Base-by-base conservation (phyloP, 1,284 basidiomycete genomes). In the Marasmius tenuissimus region DNA sequence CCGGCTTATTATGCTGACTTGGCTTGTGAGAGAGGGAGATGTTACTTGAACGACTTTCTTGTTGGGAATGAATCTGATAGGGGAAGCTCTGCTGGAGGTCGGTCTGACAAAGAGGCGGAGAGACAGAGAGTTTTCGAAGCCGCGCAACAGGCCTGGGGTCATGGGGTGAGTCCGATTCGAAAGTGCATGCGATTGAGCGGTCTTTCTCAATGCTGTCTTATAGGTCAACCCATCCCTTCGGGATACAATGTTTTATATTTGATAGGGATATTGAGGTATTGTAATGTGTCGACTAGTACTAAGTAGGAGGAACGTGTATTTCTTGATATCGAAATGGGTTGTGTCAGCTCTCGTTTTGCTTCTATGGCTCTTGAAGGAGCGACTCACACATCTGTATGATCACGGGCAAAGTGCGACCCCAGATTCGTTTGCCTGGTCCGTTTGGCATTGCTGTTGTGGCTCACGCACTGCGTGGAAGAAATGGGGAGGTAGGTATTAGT, bases 1-100 rank as follows among this genome's bases (percentile, higher is more conserved):
- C 82, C 90, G 0, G 90, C 89, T 0, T 91, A 91, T 70, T 91
- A 91, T 65, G 87, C 89, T 14, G 89, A 92, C 72, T 74, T 92
- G 54, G 90, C 89, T 1, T 92, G 89, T 71, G 89, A 92, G 72
- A 78, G 89, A 9, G 91, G 86, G 0, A 74, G 90, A 39, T 87
- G 78, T 69, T 92, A 91, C 68, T 66, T 92, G 49, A 88, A 89
- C 63, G 83, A 86, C 1, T 85, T 90, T 61, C 72, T 92, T 67
- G 75, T 78, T 20, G 75, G 72, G 4, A 82, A 85, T 37, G n/a
- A 47, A 18, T 35, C 57, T 2, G 42, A 48, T 18, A 49, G 42
- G 34, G 76, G 74, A 40, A 69, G 18, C 34, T 54, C 67, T 4
- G 70, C 69, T 11, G 72, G 68, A 0, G 68, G 77, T 62, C 70